A percentile compares a stretch with the other conserved stretches of the same genome.
These are phyloP conservation scores for Citrus medica DNA, from an alignment of 345 rosid species.

Conservation along the genomic window DNA sequence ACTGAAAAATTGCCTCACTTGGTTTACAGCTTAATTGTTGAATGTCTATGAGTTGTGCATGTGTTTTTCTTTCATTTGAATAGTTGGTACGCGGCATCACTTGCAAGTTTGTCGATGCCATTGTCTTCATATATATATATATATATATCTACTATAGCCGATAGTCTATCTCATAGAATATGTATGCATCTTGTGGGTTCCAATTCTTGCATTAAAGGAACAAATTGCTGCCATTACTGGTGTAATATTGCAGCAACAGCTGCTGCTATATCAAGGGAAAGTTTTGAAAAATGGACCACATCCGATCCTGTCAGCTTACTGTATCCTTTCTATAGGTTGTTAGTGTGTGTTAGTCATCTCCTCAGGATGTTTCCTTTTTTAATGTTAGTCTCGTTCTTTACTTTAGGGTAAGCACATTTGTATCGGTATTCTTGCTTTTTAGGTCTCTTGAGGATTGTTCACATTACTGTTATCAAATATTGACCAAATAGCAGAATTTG, in stretches of 20 bases:
- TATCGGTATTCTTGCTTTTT: background rate
- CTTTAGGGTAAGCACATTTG: background rate
- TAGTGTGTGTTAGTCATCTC: background rate
- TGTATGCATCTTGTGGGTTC: slow-evolving; percentile 28
- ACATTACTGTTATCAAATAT: background rate
- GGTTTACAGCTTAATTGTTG: background rate
- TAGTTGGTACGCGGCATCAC: background rate
- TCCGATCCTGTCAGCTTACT: slow-evolving; percentile 57
- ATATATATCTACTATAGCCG: background rate
- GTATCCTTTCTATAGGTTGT: slow-evolving; percentile 36
- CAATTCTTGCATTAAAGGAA: slow-evolving; percentile 68
- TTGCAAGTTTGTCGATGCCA: background rate
- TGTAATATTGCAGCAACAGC: slow-evolving; percentile 52
- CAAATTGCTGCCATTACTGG: slow-evolving; percentile 58
- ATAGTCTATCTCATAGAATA: background rate
- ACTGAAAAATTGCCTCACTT: background rate
- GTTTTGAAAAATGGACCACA: slow-evolving; percentile 62
- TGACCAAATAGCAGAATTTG: background rate
- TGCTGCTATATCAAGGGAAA: slow-evolving; percentile 56
- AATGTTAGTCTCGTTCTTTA: too few species aligned
- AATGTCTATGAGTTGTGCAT: background rate
- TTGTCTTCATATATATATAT: background rate
- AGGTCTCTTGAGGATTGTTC: background rate
- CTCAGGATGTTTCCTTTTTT: too few species aligned
- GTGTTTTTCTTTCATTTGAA: background rate